These are phyloP conservation scores for Heliophila coronopifolia DNA, from an alignment of 441 rosid genomes.

Conservation along the genomic window DNA sequence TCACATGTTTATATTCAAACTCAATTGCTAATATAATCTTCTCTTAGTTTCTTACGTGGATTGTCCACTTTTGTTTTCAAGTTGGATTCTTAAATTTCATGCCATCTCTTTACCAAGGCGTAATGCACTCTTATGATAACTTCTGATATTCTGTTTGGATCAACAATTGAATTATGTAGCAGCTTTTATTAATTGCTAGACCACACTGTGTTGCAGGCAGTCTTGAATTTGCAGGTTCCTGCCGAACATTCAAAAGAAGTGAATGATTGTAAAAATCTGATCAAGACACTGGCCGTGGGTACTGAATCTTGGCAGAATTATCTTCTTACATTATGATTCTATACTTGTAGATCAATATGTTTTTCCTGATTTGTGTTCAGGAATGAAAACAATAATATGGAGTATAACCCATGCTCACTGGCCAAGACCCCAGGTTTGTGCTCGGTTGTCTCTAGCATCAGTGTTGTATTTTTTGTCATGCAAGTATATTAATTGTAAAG, in stretches of 20 bases:
- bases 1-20: background rate
- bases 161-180: constrained; percentile 9
- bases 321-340: constrained; percentile 8
- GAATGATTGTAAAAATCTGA: constrained; percentile 91
- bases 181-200: constrained; percentile 21
- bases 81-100: constrained; percentile 1
- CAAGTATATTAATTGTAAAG: constrained; percentile 27
- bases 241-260: constrained; percentile 98
- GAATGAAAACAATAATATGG: constrained; percentile 99
- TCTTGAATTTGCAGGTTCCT: constrained; percentile 91
- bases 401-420: constrained; percentile 97
- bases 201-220: constrained; percentile 69
- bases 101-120: background rate
- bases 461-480: constrained; percentile 8
- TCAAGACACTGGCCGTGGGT: constrained; percentile 99
- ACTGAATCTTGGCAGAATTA: constrained; percentile 23
- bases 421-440: constrained; percentile 87
- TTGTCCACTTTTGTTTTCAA: background rate
- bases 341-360: constrained; percentile 1
- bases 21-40: background rate
- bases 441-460: constrained; percentile 7
- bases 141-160: constrained; percentile 8
- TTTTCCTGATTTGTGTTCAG: constrained; percentile 37
- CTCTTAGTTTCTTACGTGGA: background rate
- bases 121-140: constrained; percentile 4